phyloP scores from a whole-genome alignment of 352 stramenopile species.

The Globisporangium takayamanum region DNA sequence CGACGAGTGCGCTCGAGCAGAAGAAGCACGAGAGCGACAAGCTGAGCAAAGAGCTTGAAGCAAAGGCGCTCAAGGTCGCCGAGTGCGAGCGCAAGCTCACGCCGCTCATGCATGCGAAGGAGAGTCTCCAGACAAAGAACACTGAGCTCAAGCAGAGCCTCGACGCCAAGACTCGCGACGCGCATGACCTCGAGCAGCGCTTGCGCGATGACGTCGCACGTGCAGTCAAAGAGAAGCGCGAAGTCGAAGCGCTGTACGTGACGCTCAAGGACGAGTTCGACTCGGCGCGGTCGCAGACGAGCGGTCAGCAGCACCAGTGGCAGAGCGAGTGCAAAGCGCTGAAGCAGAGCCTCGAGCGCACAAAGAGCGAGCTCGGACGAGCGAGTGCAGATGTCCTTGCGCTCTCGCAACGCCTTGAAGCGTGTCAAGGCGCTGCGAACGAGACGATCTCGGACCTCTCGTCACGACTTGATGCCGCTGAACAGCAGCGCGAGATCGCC shows the following conservation, averaged over 20 bases:
- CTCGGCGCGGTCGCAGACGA: slow-evolving; percentile 28
- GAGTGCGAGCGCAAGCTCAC: slow-evolving; percentile 62
- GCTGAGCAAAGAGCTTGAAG: slow-evolving; percentile 47
- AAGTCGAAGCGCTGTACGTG: slow-evolving; percentile 38
- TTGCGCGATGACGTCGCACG: slow-evolving; percentile 40
- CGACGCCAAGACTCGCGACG: slow-evolving; percentile 42
- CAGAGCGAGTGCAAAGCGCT: slow-evolving; percentile 37
- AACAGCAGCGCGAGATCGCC: slow-evolving; percentile 47
- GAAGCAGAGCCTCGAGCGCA: slow-evolving; percentile 44
- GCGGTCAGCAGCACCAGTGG: slow-evolving; percentile 30
- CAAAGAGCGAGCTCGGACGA: slow-evolving; percentile 46
- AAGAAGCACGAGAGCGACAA: slow-evolving; percentile 61
- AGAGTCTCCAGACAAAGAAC: slow-evolving; percentile 46
- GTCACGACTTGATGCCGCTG: slow-evolving; percentile 32
- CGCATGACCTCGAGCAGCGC: slow-evolving; percentile 43
- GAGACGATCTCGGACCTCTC: slow-evolving; percentile 57
- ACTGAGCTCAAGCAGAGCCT: slow-evolving; percentile 50
- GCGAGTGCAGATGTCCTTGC: slow-evolving; percentile 35
- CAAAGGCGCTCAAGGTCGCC: slow-evolving; percentile 27
- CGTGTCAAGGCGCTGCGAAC: slow-evolving; percentile 44
- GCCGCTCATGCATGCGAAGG: slow-evolving; percentile 36
- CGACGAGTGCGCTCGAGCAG: slow-evolving; percentile 29
- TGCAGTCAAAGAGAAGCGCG: slow-evolving; percentile 47
- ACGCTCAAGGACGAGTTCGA: slow-evolving; percentile 55
- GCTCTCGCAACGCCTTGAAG: slow-evolving; percentile 45